A percentile compares a stretch with the other conserved stretches of the same genome.
Conservation (phyloP, 129 eudicot genomes). For the Silybum marianum region DNA sequence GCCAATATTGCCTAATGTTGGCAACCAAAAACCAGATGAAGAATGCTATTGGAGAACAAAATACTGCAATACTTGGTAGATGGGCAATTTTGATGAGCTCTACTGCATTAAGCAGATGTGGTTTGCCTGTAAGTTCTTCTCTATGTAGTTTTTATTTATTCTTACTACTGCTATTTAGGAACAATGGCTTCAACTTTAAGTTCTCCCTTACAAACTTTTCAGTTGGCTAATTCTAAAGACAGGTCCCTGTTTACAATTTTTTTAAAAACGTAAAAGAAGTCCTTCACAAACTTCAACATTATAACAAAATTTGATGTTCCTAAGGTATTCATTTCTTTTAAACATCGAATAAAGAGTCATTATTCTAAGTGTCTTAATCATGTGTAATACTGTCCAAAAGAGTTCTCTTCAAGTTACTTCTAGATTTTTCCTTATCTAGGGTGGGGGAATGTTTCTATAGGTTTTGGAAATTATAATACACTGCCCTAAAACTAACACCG, state of each 20-base stretch:
- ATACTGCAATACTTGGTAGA: slow-evolving; percentile 55
- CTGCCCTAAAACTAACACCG: background rate
- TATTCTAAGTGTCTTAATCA: background rate
- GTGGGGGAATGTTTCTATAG: background rate
- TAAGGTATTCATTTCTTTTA: background rate
- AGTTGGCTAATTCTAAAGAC: background rate
- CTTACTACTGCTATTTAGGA: background rate
- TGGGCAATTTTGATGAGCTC: slow-evolving; percentile 81
- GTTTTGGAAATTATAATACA: background rate
- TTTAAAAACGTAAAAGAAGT: background rate
- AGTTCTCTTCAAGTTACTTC: background rate
- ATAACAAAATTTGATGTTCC: background rate
- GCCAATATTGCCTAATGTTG: slow-evolving; percentile 84
- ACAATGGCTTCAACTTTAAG: background rate
- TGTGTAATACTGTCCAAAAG: background rate
- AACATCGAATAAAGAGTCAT: background rate
- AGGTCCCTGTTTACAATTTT: background rate
- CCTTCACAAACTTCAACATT: background rate
- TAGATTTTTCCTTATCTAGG: background rate
- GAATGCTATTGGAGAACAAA: slow-evolving; percentile 82
- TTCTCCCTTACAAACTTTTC: background rate
- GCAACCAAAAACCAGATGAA: slow-evolving; percentile 78
- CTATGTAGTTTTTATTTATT: background rate
- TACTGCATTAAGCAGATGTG: slow-evolving; percentile 81
- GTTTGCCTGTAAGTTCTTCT: slow-evolving; percentile 76